Evolutionary conservation across 2,329 filamentous ascomycete genomes (phyloP).

Genomic region (Dothiorella sarmentorum): DNA sequence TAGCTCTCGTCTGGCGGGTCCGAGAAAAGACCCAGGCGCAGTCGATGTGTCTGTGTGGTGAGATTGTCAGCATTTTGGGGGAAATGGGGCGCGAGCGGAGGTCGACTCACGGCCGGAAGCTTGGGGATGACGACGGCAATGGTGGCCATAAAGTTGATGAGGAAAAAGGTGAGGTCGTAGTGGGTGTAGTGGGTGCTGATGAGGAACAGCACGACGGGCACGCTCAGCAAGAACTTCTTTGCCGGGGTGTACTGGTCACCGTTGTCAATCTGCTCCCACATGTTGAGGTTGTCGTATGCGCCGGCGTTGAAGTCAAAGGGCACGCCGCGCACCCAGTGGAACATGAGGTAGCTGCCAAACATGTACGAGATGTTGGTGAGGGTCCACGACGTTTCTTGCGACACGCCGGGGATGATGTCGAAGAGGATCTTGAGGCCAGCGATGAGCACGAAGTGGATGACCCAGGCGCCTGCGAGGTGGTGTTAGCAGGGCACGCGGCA

Average conservation of each 20-base stretch:
- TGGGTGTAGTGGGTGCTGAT: conserved; percentile 98
- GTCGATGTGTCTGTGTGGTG: conserved; percentile 33
- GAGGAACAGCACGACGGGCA: conserved; percentile 90
- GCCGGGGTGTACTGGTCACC: conserved; percentile 97
- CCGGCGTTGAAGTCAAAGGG: conserved; percentile 99
- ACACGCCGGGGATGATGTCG: conserved; percentile 92
- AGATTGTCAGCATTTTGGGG: not conserved
- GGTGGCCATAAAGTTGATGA: conserved; percentile 92
- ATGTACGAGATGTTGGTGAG: conserved; percentile 99
- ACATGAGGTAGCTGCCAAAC: conserved; percentile 99
- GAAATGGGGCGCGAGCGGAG: not conserved
- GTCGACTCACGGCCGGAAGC: conserved; percentile 76
- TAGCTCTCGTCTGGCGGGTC: conserved; percentile 34
- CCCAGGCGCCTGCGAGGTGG: conserved; percentile 77
- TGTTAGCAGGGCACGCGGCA: conserved; percentile 8
- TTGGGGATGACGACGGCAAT: conserved; percentile 94
- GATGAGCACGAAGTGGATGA: conserved; percentile 93
- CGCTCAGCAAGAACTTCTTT: conserved; percentile 95
- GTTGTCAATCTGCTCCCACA: conserved; percentile 99
- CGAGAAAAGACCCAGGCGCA: conserved; percentile 40
- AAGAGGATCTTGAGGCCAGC: conserved; percentile 90
- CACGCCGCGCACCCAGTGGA: conserved; percentile 96
- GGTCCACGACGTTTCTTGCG: conserved; percentile 98
- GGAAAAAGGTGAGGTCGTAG: conserved; percentile 95
- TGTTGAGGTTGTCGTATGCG: conserved; percentile 98